phyloP scores from a whole-genome alignment of 495 filamentous ascomycete genomes.

The Cryomyces minteri region DNA sequence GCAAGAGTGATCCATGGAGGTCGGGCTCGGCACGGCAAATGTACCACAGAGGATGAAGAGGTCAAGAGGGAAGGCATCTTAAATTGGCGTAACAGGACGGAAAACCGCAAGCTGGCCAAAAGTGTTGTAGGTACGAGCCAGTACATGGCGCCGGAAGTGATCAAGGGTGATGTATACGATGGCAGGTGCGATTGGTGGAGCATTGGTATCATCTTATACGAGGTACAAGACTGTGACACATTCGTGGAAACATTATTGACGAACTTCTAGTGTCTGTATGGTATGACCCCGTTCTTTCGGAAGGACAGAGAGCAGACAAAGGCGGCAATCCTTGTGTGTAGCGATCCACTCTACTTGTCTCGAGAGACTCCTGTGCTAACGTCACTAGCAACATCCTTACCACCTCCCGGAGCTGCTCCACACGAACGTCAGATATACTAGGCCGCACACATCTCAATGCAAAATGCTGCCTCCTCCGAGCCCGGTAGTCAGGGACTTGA shows the following conservation, averaged over 20 bases:
- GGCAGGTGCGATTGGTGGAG: conserved; percentile 96
- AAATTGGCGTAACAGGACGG: conserved; percentile 58
- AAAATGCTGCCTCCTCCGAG: too few species aligned
- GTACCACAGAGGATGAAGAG: conserved; percentile 4
- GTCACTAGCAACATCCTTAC: too few species aligned
- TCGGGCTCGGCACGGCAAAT: conserved; percentile 15
- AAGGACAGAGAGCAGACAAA: conserved; percentile 71
- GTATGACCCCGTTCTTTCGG: conserved; percentile 72
- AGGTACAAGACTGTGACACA: conserved; percentile 27
- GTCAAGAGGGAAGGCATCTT: conserved; percentile 36
- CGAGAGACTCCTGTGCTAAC: too few species aligned
- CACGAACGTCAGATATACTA: too few species aligned
- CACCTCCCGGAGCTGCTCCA: too few species aligned
- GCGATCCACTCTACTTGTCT: too few species aligned
- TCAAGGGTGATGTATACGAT: conserved; percentile 69
- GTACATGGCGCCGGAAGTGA: conserved; percentile 93
- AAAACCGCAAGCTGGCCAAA: conserved; percentile 53
- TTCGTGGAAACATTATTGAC: not conserved
- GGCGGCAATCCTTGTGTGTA: conserved; percentile 61
- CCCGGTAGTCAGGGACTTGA: conserved; percentile 48
- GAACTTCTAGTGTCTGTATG: conserved; percentile 53
- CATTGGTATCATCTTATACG: conserved; percentile 78
- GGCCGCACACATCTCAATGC: too few species aligned
- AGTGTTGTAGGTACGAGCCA: conserved; percentile 93
- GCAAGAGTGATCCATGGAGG: conserved; percentile 27